A percentile compares a stretch with the other conserved stretches of the same genome.
Conservation (phyloP, 495 filamentous ascomycete species). For the Ascobolus immersus region DNA sequence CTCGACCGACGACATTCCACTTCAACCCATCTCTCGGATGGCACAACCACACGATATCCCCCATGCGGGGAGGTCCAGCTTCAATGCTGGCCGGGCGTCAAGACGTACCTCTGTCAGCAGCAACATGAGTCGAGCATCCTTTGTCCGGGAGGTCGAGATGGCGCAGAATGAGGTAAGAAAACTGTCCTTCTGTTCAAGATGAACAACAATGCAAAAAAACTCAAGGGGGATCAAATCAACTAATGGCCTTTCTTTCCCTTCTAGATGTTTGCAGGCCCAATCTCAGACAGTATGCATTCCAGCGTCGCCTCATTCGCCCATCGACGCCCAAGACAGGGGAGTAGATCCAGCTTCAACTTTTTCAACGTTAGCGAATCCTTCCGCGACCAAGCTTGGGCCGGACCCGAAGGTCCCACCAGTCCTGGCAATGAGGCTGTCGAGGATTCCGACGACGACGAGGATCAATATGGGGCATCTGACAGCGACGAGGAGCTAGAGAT, state of each 20-base stretch:
- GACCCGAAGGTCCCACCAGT: conserved; percentile 27
- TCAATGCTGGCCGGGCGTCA: too few relatives aligned
- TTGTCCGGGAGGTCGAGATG: conserved; percentile 95
- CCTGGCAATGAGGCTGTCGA: conserved; percentile 29
- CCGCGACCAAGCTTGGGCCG: conserved; percentile 38
- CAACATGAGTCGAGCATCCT: too few relatives aligned
- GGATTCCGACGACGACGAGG: conserved; percentile 26
- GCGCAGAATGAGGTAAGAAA: conserved; percentile 77
- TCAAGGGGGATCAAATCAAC: too few relatives aligned
- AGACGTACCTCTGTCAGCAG: too few relatives aligned
- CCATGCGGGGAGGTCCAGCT: too few relatives aligned
- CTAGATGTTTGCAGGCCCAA: conserved; percentile 79
- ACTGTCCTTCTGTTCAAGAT: conserved; percentile 2
- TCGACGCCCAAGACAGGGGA: conserved; percentile 37
- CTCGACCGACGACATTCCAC: too few relatives aligned
- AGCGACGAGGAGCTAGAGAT: conserved; percentile 20
- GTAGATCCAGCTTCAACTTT: too few relatives aligned
- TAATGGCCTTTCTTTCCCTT: too few relatives aligned
- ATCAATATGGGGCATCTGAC: conserved; percentile 20
- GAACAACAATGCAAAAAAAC: neutral
- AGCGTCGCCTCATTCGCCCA: conserved; percentile 72
- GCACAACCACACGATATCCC: too few relatives aligned
- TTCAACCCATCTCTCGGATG: too few relatives aligned
- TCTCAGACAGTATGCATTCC: conserved; percentile 81
- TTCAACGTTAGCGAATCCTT: conserved; percentile 72